Evolutionary conservation across 192 early-diverging fungal genomes (phyloP).

Genomic region (Umbelopsis isabellina): DNA sequence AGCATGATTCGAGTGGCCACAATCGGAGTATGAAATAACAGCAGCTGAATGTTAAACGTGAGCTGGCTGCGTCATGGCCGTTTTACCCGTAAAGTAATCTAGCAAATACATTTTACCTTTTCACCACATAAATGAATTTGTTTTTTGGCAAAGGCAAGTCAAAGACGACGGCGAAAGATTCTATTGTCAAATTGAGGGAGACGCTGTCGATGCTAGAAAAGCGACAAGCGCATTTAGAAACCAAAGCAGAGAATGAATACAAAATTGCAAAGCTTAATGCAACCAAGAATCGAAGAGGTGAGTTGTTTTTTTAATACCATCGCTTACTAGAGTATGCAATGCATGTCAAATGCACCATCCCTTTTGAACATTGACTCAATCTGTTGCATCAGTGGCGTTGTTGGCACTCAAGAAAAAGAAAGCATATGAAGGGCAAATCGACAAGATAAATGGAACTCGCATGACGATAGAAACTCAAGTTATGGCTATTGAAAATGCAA

Average conservation of each 20-base stretch:
- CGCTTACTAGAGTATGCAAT: background rate
- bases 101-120: background rate
- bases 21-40: background rate
- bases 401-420: constrained; percentile 96
- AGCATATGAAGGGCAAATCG: constrained; percentile 80
- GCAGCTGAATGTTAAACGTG: constrained; percentile 4
- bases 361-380: constrained; percentile 11
- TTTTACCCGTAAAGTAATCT: background rate
- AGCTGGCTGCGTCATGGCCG: constrained; percentile 17
- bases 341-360: background rate
- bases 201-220: constrained; percentile 95
- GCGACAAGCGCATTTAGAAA: constrained; percentile 83
- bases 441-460: constrained; percentile 85
- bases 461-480: constrained; percentile 94
- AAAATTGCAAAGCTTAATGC: constrained; percentile 88
- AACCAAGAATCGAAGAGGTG: constrained; percentile 91
- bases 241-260: constrained; percentile 85
- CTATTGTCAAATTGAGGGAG: constrained; percentile 91
- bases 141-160: constrained; percentile 67
- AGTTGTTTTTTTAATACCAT: background rate
- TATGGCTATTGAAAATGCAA: constrained; percentile 95
- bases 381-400: constrained; percentile 57
- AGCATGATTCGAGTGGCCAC: background rate
- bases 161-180: constrained; percentile 86
- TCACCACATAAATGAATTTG: constrained; percentile 62